Evolutionary conservation across 768 basidiomycete species (phyloP).

Genomic region (Tulasnella sp.): DNA sequence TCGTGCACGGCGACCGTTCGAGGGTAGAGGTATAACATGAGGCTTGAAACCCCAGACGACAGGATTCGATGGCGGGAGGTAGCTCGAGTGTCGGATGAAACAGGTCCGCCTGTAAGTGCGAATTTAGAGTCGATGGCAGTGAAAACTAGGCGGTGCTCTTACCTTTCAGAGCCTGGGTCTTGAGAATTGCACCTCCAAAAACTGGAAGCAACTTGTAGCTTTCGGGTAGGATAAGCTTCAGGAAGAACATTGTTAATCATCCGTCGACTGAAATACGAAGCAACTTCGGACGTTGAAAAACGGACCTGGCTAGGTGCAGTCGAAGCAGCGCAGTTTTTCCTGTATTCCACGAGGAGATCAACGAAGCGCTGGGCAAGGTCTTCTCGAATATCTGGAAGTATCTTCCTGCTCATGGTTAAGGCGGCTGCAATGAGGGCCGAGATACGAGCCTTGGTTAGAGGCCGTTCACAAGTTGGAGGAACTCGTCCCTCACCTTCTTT

Average conservation of each 20-base stretch:
- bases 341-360: constrained; percentile 75
- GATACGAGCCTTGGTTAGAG: background rate
- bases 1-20: constrained; percentile 84
- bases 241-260: background rate
- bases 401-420: constrained; percentile 52
- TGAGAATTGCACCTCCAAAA: constrained; percentile 74
- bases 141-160: constrained; percentile 26
- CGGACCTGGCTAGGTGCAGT: constrained; percentile 73
- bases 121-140: constrained; percentile 10
- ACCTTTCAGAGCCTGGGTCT: constrained; percentile 94
- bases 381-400: constrained; percentile 73
- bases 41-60: constrained; percentile 60
- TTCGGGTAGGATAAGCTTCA: constrained; percentile 89
- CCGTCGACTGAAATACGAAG: background rate
- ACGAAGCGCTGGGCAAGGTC: constrained; percentile 80
- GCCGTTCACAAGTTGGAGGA: background rate
- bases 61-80: constrained; percentile 73
- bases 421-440: constrained; percentile 52
- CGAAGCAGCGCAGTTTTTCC: constrained; percentile 79
- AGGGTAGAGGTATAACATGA: constrained; percentile 83
- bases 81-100: constrained; percentile 91
- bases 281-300: background rate
- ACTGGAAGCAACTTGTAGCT: constrained; percentile 82
- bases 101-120: constrained; percentile 60
- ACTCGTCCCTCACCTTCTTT: constrained; percentile 64